Evolutionary conservation across 2,329 filamentous ascomycete species (phyloP).

Genomic region (Scleromitrula shiraiana): DNA sequence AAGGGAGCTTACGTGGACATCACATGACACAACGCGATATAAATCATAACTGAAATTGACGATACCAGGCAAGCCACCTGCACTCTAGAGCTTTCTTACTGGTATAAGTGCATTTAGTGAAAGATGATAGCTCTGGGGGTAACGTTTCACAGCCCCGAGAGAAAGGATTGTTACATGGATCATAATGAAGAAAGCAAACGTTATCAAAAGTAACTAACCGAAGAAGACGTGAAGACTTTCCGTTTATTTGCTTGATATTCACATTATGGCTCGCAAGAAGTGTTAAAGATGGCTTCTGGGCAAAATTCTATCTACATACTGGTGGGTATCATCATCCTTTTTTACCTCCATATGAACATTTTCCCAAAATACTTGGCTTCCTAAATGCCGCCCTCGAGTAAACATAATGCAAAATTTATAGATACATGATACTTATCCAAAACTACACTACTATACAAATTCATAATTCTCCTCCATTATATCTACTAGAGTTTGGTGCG

Average conservation of each 20-base stretch:
- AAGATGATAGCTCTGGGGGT: neutral
- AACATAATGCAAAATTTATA: too few species aligned
- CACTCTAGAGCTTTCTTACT: neutral
- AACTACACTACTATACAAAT: too few species aligned
- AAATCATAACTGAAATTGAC: neutral
- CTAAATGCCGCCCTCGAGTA: too few species aligned
- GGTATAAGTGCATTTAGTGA: neutral
- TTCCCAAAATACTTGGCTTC: too few species aligned
- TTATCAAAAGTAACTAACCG: too few species aligned
- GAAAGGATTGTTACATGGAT: neutral
- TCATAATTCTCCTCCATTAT: too few species aligned
- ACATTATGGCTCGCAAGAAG: too few species aligned
- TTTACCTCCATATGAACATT: constrained; percentile 1
- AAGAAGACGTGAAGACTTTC: too few species aligned
- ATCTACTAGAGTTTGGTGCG: too few species aligned
- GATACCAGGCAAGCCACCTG: neutral
- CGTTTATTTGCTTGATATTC: too few species aligned
- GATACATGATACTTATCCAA: too few species aligned
- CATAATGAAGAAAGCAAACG: too few species aligned
- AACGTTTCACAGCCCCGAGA: neutral
- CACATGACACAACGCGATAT: neutral
- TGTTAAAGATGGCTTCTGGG: neutral
- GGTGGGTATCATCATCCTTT: constrained; percentile 7
- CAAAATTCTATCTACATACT: constrained; percentile 5
- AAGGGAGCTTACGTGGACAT: constrained; percentile 2